Base-by-base conservation (phyloP, 345 rosid species). In the Citropsis articulata region DNA sequence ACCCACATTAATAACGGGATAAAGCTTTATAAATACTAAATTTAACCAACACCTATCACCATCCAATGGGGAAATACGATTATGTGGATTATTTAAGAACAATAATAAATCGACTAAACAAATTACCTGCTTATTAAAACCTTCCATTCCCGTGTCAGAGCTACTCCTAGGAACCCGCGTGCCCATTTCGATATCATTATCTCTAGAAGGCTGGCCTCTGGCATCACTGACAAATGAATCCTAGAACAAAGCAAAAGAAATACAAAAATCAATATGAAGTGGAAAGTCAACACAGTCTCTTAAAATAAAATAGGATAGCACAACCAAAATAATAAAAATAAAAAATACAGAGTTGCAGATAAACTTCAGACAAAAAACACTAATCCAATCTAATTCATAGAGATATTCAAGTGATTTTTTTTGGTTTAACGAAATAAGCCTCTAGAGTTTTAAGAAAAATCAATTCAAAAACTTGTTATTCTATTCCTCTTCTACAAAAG, bases 161-260 rank as follows among this genome's bases (percentile, higher is more conserved):
- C 75, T 88, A 74, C 85, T 81, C 72, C 83, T 80, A 0, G 90
- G 79, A 72, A 31, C 68, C 60, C 40, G 86, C 48, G 40, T 55
- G 69, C 95, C 92, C 95, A 91, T 91, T 82, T 91, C 95, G 4
- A 91, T 81, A 77, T 88, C 95, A 66, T 76, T 57, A 72, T 79
- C 70, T 53, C 77, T 63, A 21, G 85, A 82, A 53, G 77, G 82
- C 70, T 72, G 81, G 38, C 82, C 75, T 71, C 69, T 78, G 69
- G 86, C 83, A 67, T 86, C 90, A 12, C 78, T 73, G 28, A 76
- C 84, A 67, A 86, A 89, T 0, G 93, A 88, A 77, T 88, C 93
- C 95, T 91, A 14, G 60, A 69, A 24, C 62, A n/a, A 28, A 78
- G 36, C 21, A 71, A 24, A 63, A 63, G 18, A 13, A 12, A 45